Evolutionary conservation across 495 filamentous ascomycete species (phyloP).

Genomic region (Tetracladium marchalianum): DNA sequence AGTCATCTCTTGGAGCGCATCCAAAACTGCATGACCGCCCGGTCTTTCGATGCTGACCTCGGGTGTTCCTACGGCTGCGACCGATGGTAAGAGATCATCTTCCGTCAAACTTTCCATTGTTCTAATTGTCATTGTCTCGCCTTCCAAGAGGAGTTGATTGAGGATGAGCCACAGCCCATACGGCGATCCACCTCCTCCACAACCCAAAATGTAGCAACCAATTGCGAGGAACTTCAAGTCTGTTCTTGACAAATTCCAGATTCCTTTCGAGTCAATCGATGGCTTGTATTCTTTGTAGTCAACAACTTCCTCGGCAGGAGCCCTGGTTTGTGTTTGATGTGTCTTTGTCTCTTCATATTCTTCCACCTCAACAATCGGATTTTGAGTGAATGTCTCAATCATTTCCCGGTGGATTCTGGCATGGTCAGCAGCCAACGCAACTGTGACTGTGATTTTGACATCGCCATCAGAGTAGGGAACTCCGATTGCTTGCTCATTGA

Average conservation of each 20-base stretch:
- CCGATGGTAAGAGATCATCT: conserved; percentile 33
- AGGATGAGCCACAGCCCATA: conserved; percentile 34
- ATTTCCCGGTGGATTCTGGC: conserved; percentile 4
- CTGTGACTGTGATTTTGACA: conserved; percentile 2
- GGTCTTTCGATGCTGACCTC: conserved; percentile 42
- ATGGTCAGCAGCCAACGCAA: conserved; percentile 7
- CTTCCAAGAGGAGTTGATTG: conserved; percentile 33
- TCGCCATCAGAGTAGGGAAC: conserved; percentile 7
- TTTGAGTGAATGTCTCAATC: background rate
- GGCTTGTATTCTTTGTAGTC: no score
- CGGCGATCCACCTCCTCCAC: conserved; percentile 46
- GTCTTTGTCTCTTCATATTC: conserved; percentile 9
- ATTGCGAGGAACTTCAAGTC: conserved; percentile 47
- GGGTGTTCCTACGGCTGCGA: conserved; percentile 37
- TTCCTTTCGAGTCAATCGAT: no score
- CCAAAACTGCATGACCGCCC: conserved; percentile 22
- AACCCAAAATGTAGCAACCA: conserved; percentile 54
- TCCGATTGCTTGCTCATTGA: conserved; percentile 4
- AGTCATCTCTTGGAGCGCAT: conserved; percentile 10
- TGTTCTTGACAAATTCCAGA: conserved; percentile 42
- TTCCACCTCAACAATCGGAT: background rate
- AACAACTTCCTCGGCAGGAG: no score
- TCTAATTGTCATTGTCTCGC: conserved; percentile 36
- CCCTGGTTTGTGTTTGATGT: background rate
- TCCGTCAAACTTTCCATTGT: conserved; percentile 32